Conservation (phyloP, 805 yeast species). For the Candida maesae region DNA sequence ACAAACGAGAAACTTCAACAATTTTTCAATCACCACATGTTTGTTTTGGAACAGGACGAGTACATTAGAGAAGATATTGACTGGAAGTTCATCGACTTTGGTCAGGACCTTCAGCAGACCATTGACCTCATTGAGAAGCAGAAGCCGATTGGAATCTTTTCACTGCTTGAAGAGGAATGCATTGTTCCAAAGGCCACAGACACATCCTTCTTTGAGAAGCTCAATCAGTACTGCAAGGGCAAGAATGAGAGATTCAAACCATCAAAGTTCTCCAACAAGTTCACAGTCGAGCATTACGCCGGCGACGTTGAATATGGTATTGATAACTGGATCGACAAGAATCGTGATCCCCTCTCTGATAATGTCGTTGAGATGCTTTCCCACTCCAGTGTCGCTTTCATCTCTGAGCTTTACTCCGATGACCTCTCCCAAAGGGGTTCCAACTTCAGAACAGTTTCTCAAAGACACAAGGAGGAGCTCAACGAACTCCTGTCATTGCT, state of each 20-base stretch:
- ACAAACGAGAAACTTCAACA: slow-evolving; percentile 97
- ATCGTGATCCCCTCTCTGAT: slow-evolving; percentile 88
- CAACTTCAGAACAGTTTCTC: slow-evolving; percentile 75
- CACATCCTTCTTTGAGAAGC: slow-evolving; percentile 73
- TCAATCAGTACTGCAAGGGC: slow-evolving; percentile 60
- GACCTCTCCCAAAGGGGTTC: slow-evolving; percentile 33
- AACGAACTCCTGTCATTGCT: slow-evolving; percentile 66
- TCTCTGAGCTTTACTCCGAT: slow-evolving; percentile 49
- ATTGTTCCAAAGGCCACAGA: slow-evolving; percentile 91
- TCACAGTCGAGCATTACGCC: slow-evolving; percentile 88
- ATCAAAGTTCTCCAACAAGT: slow-evolving; percentile 72
- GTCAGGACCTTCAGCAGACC: slow-evolving; percentile 91
- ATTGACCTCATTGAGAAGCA: slow-evolving; percentile 82
- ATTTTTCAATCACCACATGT: slow-evolving; percentile 96
- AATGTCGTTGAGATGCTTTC: slow-evolving; percentile 59
- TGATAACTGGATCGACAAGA: slow-evolving; percentile 91
- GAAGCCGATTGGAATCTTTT: slow-evolving; percentile 75
- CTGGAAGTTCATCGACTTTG: slow-evolving; percentile 96
- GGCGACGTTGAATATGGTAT: slow-evolving; percentile 93
- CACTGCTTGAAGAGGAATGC: slow-evolving; percentile 91
- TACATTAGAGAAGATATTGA: slow-evolving; percentile 89
- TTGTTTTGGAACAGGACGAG: slow-evolving; percentile 95
- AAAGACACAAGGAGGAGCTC: slow-evolving; percentile 84
- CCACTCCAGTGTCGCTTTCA: slow-evolving; percentile 51
- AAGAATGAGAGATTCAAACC: slow-evolving; percentile 59